Percentiles rank a stretch among this genome's conserved stretches.
Evolutionary conservation across 306 rosid species (phyloP).

Genomic region (Sesbania bispinosa): DNA sequence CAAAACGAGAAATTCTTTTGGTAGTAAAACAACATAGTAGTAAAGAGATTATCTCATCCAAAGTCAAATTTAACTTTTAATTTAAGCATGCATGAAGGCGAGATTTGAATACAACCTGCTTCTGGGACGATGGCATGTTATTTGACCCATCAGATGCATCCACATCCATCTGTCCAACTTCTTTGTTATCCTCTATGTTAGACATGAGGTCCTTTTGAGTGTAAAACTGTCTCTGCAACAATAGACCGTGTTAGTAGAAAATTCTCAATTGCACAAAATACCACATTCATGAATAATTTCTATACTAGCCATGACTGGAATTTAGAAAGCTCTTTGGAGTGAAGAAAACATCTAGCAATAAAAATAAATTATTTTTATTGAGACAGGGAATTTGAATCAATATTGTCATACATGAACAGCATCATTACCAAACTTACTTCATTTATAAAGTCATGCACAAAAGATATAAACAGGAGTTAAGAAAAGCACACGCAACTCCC

Average conservation of each 20-base stretch:
- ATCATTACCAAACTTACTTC: neutral
- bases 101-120: conserved; percentile 52
- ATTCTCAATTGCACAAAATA: neutral
- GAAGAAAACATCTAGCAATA: conserved; percentile 5
- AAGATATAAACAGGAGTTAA: neutral
- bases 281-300: conserved; percentile 4
- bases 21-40: neutral
- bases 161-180: conserved; percentile 45
- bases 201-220: conserved; percentile 44
- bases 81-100: conserved; percentile 3
- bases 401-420: neutral
- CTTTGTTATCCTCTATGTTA: conserved; percentile 55
- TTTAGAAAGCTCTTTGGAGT: neutral
- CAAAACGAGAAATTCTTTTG: neutral
- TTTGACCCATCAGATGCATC: conserved; percentile 38
- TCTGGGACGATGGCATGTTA: conserved; percentile 48
- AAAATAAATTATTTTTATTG: neutral
- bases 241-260: conserved; percentile 19
- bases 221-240: conserved; percentile 36
- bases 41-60: conserved; percentile 12
- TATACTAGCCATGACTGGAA: neutral
- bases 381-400: conserved; percentile 5
- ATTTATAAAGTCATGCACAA: neutral
- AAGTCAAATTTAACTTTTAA: neutral
- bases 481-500: neutral